These are phyloP conservation scores for Akanthomyces uredinophilus DNA, from an alignment of 2,329 filamentous ascomycete species.

Conservation along the genomic window DNA sequence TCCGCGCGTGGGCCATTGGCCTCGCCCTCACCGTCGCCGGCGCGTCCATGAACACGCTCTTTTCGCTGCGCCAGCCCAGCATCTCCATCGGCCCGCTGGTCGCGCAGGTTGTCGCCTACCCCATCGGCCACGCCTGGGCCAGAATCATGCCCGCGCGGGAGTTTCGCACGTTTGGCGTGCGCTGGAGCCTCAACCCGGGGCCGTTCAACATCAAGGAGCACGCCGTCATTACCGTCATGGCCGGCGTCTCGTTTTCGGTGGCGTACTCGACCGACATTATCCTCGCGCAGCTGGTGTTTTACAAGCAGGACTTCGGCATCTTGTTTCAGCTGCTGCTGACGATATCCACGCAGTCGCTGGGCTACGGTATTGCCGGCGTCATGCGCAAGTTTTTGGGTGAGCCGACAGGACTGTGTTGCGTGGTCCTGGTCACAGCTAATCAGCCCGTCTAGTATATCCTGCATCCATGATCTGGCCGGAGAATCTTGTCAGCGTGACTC, in stretches of 20 bases:
- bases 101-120: conserved; percentile 60
- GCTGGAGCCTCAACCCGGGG: conserved; percentile 58
- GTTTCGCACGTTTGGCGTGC: conserved; percentile 48
- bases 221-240: conserved; percentile 64
- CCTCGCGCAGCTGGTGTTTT: conserved; percentile 65
- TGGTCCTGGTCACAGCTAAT: background rate
- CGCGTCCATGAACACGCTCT: conserved; percentile 58
- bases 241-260: conserved; percentile 63
- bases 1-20: conserved; percentile 61
- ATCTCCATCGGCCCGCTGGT: conserved; percentile 58
- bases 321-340: conserved; percentile 61
- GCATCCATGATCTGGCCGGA: conserved; percentile 72
- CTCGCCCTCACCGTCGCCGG: conserved; percentile 51
- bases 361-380: conserved; percentile 65
- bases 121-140: conserved; percentile 58
- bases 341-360: conserved; percentile 63
- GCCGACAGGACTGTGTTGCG: conserved; percentile 17
- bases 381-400: conserved; percentile 58
- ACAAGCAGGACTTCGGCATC: conserved; percentile 64
- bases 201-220: conserved; percentile 70
- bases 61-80: conserved; percentile 56
- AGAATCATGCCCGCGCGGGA: conserved; percentile 45
- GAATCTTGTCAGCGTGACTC: conserved; percentile 59
- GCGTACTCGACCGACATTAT: conserved; percentile 73
- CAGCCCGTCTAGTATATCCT: conserved; percentile 45